These are phyloP conservation scores for Prunus mira DNA, from an alignment of 306 rosid genomes.

Conservation along the genomic window DNA sequence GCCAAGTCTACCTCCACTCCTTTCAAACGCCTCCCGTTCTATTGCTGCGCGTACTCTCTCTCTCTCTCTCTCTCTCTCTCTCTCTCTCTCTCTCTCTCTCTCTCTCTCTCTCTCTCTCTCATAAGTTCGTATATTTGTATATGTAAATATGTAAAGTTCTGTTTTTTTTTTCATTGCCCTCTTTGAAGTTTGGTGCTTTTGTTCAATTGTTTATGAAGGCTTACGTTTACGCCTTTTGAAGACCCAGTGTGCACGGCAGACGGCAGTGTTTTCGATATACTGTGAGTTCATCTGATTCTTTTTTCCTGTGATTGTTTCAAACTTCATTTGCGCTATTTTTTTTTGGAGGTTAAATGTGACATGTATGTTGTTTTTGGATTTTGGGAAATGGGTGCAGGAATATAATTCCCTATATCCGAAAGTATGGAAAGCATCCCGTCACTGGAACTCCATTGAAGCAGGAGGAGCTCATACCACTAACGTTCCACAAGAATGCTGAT, in stretches of 20 bases:
- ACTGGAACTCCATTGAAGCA: slow-evolving; percentile 72
- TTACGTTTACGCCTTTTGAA: slow-evolving; percentile 87
- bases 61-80: slow-evolving; percentile 13
- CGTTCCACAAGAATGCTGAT: slow-evolving; percentile 87
- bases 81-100: slow-evolving; percentile 15
- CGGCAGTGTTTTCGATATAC: slow-evolving; percentile 71
- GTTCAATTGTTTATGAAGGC: slow-evolving; percentile 35
- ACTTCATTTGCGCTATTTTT: not conserved
- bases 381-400: slow-evolving; percentile 48
- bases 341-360: not conserved
- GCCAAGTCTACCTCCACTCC: slow-evolving; percentile 61
- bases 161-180: not conserved
- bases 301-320: not conserved
- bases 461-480: slow-evolving; percentile 74
- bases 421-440: slow-evolving; percentile 87
- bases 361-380: not conserved
- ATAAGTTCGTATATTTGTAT: not conserved
- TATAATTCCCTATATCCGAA: slow-evolving; percentile 71
- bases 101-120: not conserved
- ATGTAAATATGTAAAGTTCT: not conserved
- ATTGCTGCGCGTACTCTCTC: slow-evolving; percentile 77
- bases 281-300: slow-evolving; percentile 36
- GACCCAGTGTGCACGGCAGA: slow-evolving; percentile 84
- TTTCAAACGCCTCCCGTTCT: slow-evolving; percentile 94
- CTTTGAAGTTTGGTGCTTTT: not conserved